Percentiles rank a stretch among this genome's conserved stretches.
phyloP scores from a whole-genome alignment of 306 rosid genomes.

The Macrotyloma uniflorum region DNA sequence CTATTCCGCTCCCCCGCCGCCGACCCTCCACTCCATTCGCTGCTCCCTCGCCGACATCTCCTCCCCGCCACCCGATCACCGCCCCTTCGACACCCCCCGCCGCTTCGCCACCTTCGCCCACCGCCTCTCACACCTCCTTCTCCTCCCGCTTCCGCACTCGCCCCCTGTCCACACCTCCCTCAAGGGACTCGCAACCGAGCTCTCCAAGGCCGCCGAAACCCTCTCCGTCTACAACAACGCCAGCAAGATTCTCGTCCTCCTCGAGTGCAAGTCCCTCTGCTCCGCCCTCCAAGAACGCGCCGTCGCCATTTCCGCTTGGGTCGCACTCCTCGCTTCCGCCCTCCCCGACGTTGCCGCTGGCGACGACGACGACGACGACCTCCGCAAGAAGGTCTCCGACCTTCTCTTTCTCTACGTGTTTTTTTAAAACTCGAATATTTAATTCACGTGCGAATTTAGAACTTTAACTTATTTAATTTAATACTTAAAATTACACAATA shows the following conservation, averaged over 20 bases:
- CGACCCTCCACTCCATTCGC: constrained; percentile 38
- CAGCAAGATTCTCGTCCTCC: neutral
- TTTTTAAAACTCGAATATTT: neutral
- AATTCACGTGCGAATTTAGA: too few species aligned
- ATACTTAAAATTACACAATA: too few species aligned
- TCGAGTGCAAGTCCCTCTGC: neutral
- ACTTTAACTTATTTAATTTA: neutral
- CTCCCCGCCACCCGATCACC: neutral
- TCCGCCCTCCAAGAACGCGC: neutral
- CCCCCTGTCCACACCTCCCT: neutral
- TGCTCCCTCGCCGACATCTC: constrained; percentile 43
- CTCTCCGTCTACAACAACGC: neutral
- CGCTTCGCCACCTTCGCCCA: constrained; percentile 5
- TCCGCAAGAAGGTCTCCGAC: constrained; percentile 29
- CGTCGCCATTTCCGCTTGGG: neutral
- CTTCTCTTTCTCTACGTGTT: neutral
- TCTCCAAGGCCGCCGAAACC: neutral
- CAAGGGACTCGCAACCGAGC: neutral
- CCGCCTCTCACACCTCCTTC: neutral
- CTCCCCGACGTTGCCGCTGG: neutral
- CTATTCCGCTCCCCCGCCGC: constrained; percentile 4
- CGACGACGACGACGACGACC: neutral
- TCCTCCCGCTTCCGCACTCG: neutral
- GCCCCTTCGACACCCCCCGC: constrained; percentile 14
- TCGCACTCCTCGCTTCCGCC: constrained; percentile 16